Base-by-base conservation (phyloP, 202 grass and related monocot genomes). In the Zizania palustris region DNA sequence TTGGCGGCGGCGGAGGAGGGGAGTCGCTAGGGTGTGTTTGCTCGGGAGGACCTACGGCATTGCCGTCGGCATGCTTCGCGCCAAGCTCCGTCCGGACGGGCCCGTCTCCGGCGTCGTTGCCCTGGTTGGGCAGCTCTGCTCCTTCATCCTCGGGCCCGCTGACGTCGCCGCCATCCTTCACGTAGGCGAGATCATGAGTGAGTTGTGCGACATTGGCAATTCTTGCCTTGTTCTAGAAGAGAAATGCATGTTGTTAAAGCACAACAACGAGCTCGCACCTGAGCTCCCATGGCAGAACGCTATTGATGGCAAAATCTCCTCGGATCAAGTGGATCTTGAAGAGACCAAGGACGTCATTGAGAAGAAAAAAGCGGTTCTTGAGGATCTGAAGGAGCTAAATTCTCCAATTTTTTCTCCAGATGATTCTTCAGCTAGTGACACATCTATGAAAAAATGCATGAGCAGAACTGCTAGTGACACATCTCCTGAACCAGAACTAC, bases 11-110 rank as follows among this genome's bases (percentile, higher is more conserved):
- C n/a, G n/a, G n/a, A n/a, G n/a, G 18, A 9, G 7, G 43, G 28
- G 61, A 68, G 9, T n/a, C 38, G 79, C 53, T 66, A 79, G 73
- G 44, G 55, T 11, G 37, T 46, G 80, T 14, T 90, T 67, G 16
- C 82, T 94, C 16, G 82, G 91, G 5, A 73, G 73, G 69, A 93
- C 89, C 50, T 92, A 77, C 71, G 33, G 75, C 79, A 70, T 94
- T 69, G 85, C 85, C 43, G 73, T 98, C 51, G 62, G 76, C 76
- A 45, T 77, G 45, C 89, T 98, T 65, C 75, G 79, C 21, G 54
- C 80, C 45, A 71, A 80, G 72, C 80, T 82, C 20, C n/a, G 12
- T 7, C 69, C 74, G 0, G 49, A 79, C 22, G 75, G 19, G 1
- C 40, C 41, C 5, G 39, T 2, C 45, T 40, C 21, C 60, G 60